Conservation (phyloP, 371 early-diverging fungal species). For the Syncephalastrum monosporum region DNA sequence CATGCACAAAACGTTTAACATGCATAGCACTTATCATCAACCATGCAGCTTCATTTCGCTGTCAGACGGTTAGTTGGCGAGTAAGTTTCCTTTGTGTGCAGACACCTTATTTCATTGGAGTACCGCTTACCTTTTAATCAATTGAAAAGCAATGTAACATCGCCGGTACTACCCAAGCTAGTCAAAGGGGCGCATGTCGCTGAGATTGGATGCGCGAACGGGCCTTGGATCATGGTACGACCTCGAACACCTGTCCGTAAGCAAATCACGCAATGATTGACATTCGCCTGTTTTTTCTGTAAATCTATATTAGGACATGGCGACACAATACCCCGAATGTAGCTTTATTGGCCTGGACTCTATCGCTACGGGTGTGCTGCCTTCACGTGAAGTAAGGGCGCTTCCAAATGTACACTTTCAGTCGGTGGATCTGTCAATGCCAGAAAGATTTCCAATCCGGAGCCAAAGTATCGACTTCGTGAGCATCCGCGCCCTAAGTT, state of each 20-base stretch:
- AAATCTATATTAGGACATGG: slow-evolving; percentile 35
- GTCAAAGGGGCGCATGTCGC: slow-evolving; percentile 16
- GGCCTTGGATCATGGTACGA: slow-evolving; percentile 23
- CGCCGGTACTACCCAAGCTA: slow-evolving; percentile 14
- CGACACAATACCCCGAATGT: slow-evolving; percentile 34
- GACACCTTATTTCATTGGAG: not conserved
- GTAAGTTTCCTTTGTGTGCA: slow-evolving; percentile 7
- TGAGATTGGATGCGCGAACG: slow-evolving; percentile 24
- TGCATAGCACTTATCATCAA: slow-evolving; percentile 3
- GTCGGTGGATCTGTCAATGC: slow-evolving; percentile 6
- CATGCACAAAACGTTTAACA: not conserved
- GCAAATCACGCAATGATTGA: slow-evolving; percentile 2
- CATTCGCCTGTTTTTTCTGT: slow-evolving; percentile 1
- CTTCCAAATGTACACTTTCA: slow-evolving; percentile 31
- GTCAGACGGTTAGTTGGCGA: slow-evolving; percentile 16
- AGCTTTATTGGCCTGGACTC: slow-evolving; percentile 26
- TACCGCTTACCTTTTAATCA: slow-evolving; percentile 2
- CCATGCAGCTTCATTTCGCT: slow-evolving; percentile 23
- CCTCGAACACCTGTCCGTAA: not conserved
- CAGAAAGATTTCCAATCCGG: slow-evolving; percentile 2
- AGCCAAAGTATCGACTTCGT: slow-evolving; percentile 26
- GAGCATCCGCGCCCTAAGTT: slow-evolving; percentile 26
- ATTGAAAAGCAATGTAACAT: slow-evolving; percentile 11
- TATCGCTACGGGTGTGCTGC: not conserved
- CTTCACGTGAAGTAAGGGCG: slow-evolving; percentile 17